Evolutionary conservation across 108 stramenopile genomes (phyloP).

Genomic region (Cyclostephanos tholiformis): DNA sequence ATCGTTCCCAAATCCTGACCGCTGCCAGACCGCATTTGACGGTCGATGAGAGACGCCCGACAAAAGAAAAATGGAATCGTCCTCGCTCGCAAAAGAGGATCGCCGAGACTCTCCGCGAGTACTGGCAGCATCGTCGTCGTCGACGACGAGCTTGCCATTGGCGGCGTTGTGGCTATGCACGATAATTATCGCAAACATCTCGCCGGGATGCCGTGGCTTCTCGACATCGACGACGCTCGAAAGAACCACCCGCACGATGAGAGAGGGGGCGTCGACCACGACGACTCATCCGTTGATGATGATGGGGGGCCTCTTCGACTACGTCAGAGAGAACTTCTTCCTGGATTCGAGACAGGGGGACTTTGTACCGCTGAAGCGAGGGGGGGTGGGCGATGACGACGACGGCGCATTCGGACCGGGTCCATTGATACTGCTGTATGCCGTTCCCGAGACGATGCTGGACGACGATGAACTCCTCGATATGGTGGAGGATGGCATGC

Average conservation of each 20-base stretch:
- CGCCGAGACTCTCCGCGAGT: no score
- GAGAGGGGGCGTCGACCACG: neutral
- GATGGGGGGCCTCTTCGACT: constrained; percentile 38
- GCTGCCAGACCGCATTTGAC: no score
- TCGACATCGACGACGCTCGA: no score
- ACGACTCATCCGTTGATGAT: neutral
- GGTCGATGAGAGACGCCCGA: no score
- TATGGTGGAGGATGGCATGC: constrained; percentile 72
- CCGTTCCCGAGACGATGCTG: constrained; percentile 53
- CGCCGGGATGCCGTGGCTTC: no score
- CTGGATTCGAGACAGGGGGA: constrained; percentile 54
- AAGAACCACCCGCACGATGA: no score
- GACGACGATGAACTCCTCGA: constrained; percentile 61
- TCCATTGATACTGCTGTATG: constrained; percentile 66
- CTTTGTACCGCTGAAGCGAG: constrained; percentile 55
- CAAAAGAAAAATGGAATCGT: no score
- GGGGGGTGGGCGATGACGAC: constrained; percentile 13
- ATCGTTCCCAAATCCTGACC: no score
- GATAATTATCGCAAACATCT: neutral
- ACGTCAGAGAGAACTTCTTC: constrained; percentile 35
- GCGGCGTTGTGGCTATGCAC: neutral
- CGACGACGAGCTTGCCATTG: no score
- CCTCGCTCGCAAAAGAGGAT: no score
- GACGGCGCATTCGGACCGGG: constrained; percentile 62
- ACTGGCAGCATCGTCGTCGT: no score